phyloP scores from a whole-genome alignment of 192 early-diverging fungal species.

The Entomortierella chlamydospora region DNA sequence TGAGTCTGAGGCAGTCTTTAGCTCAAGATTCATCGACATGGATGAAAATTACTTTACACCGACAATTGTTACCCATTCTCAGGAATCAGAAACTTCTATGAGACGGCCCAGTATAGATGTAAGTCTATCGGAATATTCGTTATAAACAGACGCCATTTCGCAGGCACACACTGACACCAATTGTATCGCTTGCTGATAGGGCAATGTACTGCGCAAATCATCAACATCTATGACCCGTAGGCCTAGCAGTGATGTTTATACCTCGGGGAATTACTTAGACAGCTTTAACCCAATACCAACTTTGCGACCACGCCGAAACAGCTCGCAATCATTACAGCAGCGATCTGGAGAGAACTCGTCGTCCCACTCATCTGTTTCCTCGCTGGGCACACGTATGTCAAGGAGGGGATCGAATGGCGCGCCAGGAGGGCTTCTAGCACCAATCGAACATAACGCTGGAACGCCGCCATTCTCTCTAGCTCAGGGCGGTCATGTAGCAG shows the following conservation, averaged over 20 bases:
- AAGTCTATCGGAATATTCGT: constrained; percentile 9
- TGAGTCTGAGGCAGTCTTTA: constrained; percentile 65
- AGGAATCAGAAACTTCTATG: constrained; percentile 35
- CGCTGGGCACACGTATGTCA: constrained; percentile 38
- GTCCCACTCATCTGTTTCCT: constrained; percentile 43
- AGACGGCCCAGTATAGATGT: constrained; percentile 36
- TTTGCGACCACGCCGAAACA: constrained; percentile 23
- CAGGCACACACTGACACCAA: no score
- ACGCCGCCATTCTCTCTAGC: constrained; percentile 34
- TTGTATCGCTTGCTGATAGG: not conserved
- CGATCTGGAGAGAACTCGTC: constrained; percentile 41
- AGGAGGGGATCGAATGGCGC: constrained; percentile 33
- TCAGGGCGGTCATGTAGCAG: constrained; percentile 25
- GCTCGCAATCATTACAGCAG: constrained; percentile 39
- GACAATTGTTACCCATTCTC: constrained; percentile 59
- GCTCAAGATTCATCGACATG: constrained; percentile 66
- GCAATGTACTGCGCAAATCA: constrained; percentile 3
- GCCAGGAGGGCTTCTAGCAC: constrained; percentile 10
- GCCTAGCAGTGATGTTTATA: constrained; percentile 26
- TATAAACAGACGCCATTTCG: no score
- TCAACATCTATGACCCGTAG: constrained; percentile 8
- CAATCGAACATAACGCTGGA: constrained; percentile 23
- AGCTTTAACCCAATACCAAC: not conserved
- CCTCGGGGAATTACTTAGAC: constrained; percentile 24
- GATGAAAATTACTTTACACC: constrained; percentile 79